Evolutionary conservation across 305 asterid species (phyloP).

Genomic region (Fraxinus floribunda): DNA sequence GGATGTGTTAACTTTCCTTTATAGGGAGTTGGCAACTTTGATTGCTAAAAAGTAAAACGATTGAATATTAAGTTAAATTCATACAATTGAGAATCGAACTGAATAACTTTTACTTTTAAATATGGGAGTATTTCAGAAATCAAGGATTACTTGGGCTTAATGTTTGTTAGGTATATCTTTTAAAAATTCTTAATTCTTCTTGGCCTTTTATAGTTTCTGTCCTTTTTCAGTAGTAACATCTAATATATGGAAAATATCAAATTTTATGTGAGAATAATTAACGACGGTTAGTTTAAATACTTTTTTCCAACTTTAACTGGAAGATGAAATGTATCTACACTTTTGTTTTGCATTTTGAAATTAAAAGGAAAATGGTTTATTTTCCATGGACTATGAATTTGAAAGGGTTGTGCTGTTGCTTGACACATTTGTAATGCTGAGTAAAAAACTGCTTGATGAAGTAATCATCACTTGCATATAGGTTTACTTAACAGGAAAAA

Average conservation of each 20-base stretch:
- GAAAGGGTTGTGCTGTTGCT: not conserved
- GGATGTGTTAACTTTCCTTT: constrained; percentile 16
- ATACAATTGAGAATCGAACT: constrained; percentile 35
- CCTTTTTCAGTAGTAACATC: constrained; percentile 8
- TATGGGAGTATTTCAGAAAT: constrained; percentile 81
- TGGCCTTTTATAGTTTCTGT: not conserved
- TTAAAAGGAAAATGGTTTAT: not conserved
- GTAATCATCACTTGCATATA: not conserved
- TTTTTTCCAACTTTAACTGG: too few species aligned
- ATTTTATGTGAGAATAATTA: not conserved
- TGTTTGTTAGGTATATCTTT: constrained; percentile 80
- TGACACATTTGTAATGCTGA: not conserved
- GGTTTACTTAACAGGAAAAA: not conserved
- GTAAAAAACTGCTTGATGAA: not conserved
- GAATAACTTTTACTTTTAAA: constrained; percentile 40
- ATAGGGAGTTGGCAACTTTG: not conserved
- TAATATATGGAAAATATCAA: not conserved
- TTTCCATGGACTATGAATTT: not conserved
- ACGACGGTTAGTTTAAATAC: not conserved
- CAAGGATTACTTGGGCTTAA: constrained; percentile 83
- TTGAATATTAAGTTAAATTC: constrained; percentile 24
- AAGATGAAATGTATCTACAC: not conserved
- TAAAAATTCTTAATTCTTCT: constrained; percentile 28
- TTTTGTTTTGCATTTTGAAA: not conserved
- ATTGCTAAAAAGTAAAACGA: constrained; percentile 17